Evolutionary conservation across 768 basidiomycete species (phyloP), one percentile per base, ranked within the genome.

Genomic region (Boletus insuetus): DNA sequence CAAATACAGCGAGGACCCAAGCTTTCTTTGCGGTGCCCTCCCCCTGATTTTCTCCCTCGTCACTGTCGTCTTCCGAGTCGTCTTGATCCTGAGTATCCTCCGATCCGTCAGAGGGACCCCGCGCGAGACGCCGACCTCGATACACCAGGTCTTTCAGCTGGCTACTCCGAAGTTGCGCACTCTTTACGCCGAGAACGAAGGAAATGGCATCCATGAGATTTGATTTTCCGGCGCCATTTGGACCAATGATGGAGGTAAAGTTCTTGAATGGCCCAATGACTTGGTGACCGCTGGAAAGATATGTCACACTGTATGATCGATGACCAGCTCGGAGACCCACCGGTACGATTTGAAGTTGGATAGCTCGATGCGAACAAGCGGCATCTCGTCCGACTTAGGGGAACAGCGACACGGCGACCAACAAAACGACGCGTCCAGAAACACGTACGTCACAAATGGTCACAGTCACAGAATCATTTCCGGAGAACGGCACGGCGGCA

Each of bases 141-240:
- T 98, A 98, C 6, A 99, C 91, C 40, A 99, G 79, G 69, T 98
- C 97, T 66, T 92, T 95, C 24, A 98, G 77, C 64, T 98, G 94
- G 43, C 91, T 92, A 67, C 91, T 94, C 44, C 96, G 82, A 34
- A 99, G 79, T 59, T 97, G 93, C 3, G 87, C 89, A 57, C 91
- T 94, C 77, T 95, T 94, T 29, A 98, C 89, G 31, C 97, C 97
- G 7, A 99, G 85, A 10, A 98, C 97, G 69, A 99, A 98, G 4
- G 97, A 98, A 61, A 99, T 98, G 49, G 97, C 97, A 69, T 99
- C 97, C 97, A 98, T 98, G 53, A 98, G 84, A 70, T 99, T 99
- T 11, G 94, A 96, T 69, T 99, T 98, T 56, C 97, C 97, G 1
- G 96, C 94, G 54, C 97, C 96, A 87, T 99, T 98, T 35, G 97